These are phyloP conservation scores for Colletotrichum destructivum DNA, from an alignment of 2,329 filamentous ascomycete genomes.

Conservation along the genomic window DNA sequence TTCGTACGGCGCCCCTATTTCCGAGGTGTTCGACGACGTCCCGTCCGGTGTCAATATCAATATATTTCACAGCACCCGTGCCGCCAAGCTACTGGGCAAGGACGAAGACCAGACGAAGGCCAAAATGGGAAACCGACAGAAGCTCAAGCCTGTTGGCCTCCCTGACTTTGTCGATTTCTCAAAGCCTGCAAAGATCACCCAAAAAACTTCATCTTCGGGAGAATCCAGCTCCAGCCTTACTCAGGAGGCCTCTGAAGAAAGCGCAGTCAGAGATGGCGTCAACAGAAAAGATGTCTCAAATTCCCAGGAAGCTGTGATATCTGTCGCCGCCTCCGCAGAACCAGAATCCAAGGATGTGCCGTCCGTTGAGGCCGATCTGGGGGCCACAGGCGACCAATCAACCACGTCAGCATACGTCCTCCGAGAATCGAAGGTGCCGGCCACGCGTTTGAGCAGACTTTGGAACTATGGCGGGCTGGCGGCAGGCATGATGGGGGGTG, in stretches of 20 bases:
- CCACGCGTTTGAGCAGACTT: conserved; percentile 86
- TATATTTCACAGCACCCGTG: conserved; percentile 63
- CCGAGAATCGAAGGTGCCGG: conserved; percentile 90
- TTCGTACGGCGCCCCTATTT: conserved; percentile 9
- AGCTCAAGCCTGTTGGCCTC: conserved; percentile 43
- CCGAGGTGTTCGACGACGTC: conserved; percentile 50
- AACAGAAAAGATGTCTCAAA: not conserved
- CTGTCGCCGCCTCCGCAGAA: not conserved
- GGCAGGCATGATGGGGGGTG: conserved; percentile 95
- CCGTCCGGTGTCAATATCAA: conserved; percentile 61
- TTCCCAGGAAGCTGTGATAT: not conserved
- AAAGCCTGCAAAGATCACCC: not conserved
- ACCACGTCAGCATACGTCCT: conserved; percentile 68
- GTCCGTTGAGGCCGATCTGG: conserved; percentile 12
- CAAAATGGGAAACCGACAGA: conserved; percentile 29
- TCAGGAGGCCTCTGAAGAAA: not conserved
- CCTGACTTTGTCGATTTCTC: conserved; percentile 44
- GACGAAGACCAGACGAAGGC: conserved; percentile 1
- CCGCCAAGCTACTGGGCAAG: conserved; percentile 59
- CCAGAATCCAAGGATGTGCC: conserved; percentile 2
- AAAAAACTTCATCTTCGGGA: not conserved
- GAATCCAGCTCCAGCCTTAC: not conserved
- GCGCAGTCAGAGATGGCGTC: not conserved
- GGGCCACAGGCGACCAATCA: conserved; percentile 13
- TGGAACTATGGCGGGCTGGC: conserved; percentile 97